phyloP scores from a whole-genome alignment of 257 asterid genomes.

The Solanum boliviense region DNA sequence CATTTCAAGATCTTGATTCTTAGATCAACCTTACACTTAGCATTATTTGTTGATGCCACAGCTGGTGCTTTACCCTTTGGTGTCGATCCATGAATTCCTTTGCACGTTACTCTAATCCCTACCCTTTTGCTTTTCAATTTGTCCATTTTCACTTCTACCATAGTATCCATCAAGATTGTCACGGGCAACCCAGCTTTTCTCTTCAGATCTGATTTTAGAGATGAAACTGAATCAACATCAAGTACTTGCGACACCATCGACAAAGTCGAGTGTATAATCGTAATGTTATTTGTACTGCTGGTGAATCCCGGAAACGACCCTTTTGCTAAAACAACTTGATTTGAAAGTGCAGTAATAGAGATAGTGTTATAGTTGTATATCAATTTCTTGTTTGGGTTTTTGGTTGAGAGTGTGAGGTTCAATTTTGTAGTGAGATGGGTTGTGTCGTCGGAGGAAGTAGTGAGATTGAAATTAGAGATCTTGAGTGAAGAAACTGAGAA shows the following conservation, averaged over 20 bases:
- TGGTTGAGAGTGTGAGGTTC: constrained; percentile 11
- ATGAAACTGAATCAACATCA: constrained; percentile 1
- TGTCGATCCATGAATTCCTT: constrained; percentile 12
- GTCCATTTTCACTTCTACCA: constrained; percentile 10
- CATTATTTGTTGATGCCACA: constrained; percentile 10
- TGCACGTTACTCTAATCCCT: constrained; percentile 12
- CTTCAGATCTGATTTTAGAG: constrained; percentile 10
- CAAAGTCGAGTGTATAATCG: constrained; percentile 1
- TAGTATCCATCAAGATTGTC: constrained; percentile 16
- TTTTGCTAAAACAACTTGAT: background rate
- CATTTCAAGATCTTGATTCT: constrained; percentile 41
- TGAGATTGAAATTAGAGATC: constrained; percentile 9
- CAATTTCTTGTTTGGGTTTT: constrained; percentile 10
- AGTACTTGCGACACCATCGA: background rate
- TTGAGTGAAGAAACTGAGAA: constrained; percentile 8
- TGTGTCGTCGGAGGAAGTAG: constrained; percentile 1
- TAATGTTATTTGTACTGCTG: background rate
- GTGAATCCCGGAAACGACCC: constrained; percentile 10
- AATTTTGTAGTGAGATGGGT: constrained; percentile 3
- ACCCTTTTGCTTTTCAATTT: constrained; percentile 12
- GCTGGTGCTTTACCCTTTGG: constrained; percentile 26
- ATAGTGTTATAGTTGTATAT: constrained; percentile 7
- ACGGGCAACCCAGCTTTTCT: constrained; percentile 7
- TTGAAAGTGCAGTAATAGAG: background rate
- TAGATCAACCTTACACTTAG: constrained; percentile 35